These are phyloP conservation scores for Begonia masoniana DNA, from an alignment of 306 rosid genomes.

Conservation along the genomic window DNA sequence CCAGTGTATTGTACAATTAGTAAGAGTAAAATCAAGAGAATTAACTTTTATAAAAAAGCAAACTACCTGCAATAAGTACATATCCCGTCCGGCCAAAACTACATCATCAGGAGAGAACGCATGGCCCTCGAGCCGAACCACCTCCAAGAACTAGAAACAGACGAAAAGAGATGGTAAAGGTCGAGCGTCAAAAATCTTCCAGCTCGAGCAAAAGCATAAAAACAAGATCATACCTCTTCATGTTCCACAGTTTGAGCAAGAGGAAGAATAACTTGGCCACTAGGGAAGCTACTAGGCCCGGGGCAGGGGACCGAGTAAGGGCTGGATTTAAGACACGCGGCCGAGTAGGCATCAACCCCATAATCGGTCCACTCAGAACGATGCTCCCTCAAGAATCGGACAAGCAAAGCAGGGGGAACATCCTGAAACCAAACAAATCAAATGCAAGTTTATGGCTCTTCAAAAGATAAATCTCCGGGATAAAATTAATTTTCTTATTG, in stretches of 20 bases:
- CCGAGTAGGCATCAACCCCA: constrained; percentile 92
- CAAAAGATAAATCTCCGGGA: neutral
- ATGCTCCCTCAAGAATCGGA: constrained; percentile 94
- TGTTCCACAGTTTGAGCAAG: constrained; percentile 88
- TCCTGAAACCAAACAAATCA: constrained; percentile 27
- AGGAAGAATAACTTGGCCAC: constrained; percentile 82
- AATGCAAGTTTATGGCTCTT: neutral
- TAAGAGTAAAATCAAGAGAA: neutral
- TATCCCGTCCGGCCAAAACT: constrained; percentile 67
- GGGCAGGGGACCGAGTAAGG: constrained; percentile 84
- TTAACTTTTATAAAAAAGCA: neutral
- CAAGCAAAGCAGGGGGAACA: constrained; percentile 96
- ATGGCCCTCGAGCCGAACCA: constrained; percentile 95
- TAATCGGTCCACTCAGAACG: constrained; percentile 98
- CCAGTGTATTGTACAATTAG: constrained; percentile 4
- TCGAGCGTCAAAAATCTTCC: too few species aligned
- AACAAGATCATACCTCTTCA: constrained; percentile 52
- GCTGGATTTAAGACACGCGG: constrained; percentile 71
- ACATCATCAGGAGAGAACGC: constrained; percentile 73
- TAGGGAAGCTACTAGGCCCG: constrained; percentile 76
- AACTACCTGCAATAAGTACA: constrained; percentile 75
- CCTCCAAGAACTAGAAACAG: constrained; percentile 65
- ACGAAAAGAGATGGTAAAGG: too few species aligned
- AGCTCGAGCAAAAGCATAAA: neutral
- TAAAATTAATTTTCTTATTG: too few species aligned